A percentile compares a stretch with the other conserved stretches of the same genome.
These are phyloP conservation scores for Crucibulum laeve DNA, from an alignment of 768 basidiomycete species.

Conservation along the genomic window DNA sequence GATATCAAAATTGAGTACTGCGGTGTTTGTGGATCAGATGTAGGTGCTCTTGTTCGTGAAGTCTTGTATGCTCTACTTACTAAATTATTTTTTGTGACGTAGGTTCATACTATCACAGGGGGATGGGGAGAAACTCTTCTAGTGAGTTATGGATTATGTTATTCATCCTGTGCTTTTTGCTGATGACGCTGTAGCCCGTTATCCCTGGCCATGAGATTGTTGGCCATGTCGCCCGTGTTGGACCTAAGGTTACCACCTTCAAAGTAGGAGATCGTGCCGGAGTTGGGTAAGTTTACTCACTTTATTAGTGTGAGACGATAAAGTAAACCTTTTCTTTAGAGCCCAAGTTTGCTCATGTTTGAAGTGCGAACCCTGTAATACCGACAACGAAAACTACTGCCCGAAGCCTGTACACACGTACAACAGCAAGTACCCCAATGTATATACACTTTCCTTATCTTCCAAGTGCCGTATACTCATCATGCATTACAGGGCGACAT, in stretches of 20 bases:
- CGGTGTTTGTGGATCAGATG: conserved; percentile 51
- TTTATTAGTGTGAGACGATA: neutral
- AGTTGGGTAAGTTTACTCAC: conserved; percentile 21
- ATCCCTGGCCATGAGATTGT: conserved; percentile 53
- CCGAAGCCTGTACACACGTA: conserved; percentile 35
- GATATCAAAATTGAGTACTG: conserved; percentile 50
- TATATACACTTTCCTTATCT: conserved; percentile 3
- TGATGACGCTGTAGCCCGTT: conserved; percentile 19
- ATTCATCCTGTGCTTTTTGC: neutral
- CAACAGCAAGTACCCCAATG: conserved; percentile 34
- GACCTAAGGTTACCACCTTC: conserved; percentile 47
- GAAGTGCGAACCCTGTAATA: conserved; percentile 42
- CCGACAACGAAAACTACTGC: conserved; percentile 56
- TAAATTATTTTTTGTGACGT: conserved; percentile 5
- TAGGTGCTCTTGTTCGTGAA: conserved; percentile 13
- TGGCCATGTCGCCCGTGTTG: conserved; percentile 48
- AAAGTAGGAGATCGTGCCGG: conserved; percentile 57
- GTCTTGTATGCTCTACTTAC: neutral
- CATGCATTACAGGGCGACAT: conserved; percentile 21
- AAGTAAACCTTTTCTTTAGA: conserved; percentile 28
- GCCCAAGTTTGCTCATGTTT: conserved; percentile 44
- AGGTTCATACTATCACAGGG: conserved; percentile 35
- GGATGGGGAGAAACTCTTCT: conserved; percentile 29
- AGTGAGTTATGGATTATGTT: conserved; percentile 9
- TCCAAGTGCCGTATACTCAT: neutral